phyloP scores from a whole-genome alignment of 2,329 filamentous ascomycete genomes.

The Stemphylium lycopersici region DNA sequence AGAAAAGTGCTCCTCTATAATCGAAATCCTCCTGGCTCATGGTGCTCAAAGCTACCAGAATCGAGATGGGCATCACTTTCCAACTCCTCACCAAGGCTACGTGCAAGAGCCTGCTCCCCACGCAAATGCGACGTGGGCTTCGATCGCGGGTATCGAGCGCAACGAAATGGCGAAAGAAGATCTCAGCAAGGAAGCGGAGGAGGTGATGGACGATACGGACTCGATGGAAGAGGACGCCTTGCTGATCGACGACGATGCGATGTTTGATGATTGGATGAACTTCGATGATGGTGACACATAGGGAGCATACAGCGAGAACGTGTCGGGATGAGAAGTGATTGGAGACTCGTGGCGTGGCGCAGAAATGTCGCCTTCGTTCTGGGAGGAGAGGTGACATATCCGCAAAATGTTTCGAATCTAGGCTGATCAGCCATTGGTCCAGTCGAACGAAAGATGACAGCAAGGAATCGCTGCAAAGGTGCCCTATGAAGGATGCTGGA shows the following conservation, averaged over 20 bases:
- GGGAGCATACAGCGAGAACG: background rate
- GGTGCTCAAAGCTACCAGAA: background rate
- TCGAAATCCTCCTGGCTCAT: background rate
- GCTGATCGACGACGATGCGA: background rate
- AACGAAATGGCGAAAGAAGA: background rate
- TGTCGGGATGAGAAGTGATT: background rate
- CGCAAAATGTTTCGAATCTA: too few species aligned
- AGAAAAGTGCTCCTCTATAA: background rate
- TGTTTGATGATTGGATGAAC: background rate
- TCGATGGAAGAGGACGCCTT: background rate
- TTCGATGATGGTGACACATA: background rate
- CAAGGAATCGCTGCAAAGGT: too few species aligned
- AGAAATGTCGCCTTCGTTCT: background rate
- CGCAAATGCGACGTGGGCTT: too few species aligned
- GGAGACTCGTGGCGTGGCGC: background rate
- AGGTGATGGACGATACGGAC: background rate
- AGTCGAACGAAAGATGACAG: too few species aligned
- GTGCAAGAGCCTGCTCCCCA: too few species aligned
- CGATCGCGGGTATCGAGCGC: too few species aligned
- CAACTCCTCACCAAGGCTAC: too few species aligned
- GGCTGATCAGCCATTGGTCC: too few species aligned
- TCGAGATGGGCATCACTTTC: too few species aligned
- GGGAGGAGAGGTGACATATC: too few species aligned
- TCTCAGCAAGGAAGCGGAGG: background rate
- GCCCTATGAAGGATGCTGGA: too few species aligned